Conservation (phyloP, 192 early-diverging fungal genomes). For the Chytriomyces sp. region DNA sequence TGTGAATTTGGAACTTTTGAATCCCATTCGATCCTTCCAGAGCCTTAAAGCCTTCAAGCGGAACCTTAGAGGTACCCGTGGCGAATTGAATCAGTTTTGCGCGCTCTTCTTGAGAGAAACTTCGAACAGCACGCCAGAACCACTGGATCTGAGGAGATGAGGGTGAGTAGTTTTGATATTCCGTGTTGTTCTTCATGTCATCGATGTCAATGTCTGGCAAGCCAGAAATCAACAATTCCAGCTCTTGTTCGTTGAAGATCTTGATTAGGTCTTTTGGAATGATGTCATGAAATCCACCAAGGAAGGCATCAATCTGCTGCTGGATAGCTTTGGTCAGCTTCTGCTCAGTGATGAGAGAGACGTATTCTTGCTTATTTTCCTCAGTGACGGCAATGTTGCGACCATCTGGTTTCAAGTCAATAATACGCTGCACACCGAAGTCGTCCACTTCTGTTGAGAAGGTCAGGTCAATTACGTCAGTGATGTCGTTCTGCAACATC, state of each 20-base stretch:
- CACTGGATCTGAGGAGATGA: slow-evolving; percentile 91
- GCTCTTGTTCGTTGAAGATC: slow-evolving; percentile 99
- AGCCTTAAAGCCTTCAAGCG: slow-evolving; percentile 91
- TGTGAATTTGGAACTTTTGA: slow-evolving; percentile 99
- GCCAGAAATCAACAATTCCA: slow-evolving; percentile 97
- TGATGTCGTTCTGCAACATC: slow-evolving; percentile 97
- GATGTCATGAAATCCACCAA: slow-evolving; percentile 93
- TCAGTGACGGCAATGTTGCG: slow-evolving; percentile 89
- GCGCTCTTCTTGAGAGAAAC: slow-evolving; percentile 95
- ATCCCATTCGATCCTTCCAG: slow-evolving; percentile 92
- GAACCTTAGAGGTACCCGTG: slow-evolving; percentile 97
- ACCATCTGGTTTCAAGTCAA: slow-evolving; percentile 89
- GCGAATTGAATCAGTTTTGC: slow-evolving; percentile 98
- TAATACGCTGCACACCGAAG: slow-evolving; percentile 81
- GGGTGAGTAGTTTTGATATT: slow-evolving; percentile 88
- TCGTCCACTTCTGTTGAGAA: slow-evolving; percentile 93
- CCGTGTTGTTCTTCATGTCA: slow-evolving; percentile 99
- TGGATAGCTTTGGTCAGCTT: slow-evolving; percentile 87
- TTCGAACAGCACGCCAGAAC: slow-evolving; percentile 98
- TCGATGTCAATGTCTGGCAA: slow-evolving; percentile 99
- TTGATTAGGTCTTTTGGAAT: slow-evolving; percentile 89
- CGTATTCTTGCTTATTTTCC: slow-evolving; percentile 97
- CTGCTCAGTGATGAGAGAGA: slow-evolving; percentile 90
- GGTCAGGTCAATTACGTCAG: slow-evolving; percentile 90
- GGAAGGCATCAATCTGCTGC: slow-evolving; percentile 92